Base-by-base conservation (phyloP, 2,329 filamentous ascomycete species). In the Colletotrichum destructivum region DNA sequence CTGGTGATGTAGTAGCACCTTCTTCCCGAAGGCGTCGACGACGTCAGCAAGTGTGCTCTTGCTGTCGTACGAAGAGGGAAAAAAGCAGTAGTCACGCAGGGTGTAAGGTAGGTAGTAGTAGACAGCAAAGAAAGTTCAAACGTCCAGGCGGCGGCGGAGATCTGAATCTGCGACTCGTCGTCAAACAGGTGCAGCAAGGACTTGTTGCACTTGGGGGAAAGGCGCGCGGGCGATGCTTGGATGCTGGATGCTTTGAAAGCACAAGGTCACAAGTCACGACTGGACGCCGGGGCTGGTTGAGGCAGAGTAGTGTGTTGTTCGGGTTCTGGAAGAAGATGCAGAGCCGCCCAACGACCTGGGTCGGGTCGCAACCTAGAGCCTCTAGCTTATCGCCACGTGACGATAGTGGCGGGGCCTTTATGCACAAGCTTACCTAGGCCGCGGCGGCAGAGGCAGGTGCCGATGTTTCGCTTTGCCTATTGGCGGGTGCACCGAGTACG, bases 321-420 rank as follows among this genome's bases (percentile, higher is more conserved):
- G 47, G 21, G 62, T 47, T 47, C 62, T 42, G 21, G 54, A 49
- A 31, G 18, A 47, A 44, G 42, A 67, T 13, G 68, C 49, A 57
- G 26, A 44, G 57, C 31, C 51, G 69, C 69, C 69, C 57, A 59
- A 71, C 52, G 44, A 42, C 8, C 31, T 38, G 35, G 64, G 51
- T 69, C 69, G 54, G 69, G 69, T 72, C 47, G 59, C 69, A 72
- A 69, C 57, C 21, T 46, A 12, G 35, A 71, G 38, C 18, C 31
- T 5, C 11, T 11, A 15, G n/a, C 40, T n/a, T 71, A 57, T 62
- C 57, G 23, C 21, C 69, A 72, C 69, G 69, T 72, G 69, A 62
- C n/a, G 64, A 51, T 46, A 69, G 59, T 55, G 40, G 47, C 54
- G 51, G 69, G 47, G 47, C 38, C 38, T 13, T 7, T 13, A 23